These are phyloP conservation scores for Dioszegia hungarica DNA, from an alignment of 768 basidiomycete species.

Conservation along the genomic window DNA sequence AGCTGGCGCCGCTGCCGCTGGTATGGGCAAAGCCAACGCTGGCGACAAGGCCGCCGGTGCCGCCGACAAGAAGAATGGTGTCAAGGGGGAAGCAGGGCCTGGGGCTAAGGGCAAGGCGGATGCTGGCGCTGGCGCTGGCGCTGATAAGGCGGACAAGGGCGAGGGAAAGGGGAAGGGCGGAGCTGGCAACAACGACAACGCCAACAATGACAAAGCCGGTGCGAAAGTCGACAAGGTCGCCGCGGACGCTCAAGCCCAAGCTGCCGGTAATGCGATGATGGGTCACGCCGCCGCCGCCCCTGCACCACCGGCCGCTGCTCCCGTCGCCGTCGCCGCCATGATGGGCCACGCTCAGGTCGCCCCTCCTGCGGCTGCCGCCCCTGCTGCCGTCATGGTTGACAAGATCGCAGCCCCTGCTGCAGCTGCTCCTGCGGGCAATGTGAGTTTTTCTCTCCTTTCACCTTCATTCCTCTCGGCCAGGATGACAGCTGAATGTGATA, in stretches of 20 bases:
- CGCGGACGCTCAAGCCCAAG: neutral
- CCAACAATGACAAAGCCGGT: neutral
- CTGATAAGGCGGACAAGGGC: neutral
- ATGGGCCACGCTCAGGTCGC: neutral
- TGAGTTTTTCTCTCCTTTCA: too few species aligned
- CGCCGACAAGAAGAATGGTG: too few species aligned
- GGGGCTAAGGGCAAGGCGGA: neutral
- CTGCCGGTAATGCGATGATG: neutral
- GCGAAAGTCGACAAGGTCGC: constrained; percentile 11
- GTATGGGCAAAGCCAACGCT: too few species aligned
- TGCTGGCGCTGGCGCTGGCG: neutral
- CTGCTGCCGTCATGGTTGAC: neutral
- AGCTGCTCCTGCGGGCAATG: neutral
- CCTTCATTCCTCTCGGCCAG: too few species aligned
- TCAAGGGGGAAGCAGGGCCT: neutral
- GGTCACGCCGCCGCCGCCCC: neutral
- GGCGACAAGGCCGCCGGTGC: neutral
- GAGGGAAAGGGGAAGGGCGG: neutral
- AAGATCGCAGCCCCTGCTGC: neutral
- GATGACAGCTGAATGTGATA: too few species aligned
- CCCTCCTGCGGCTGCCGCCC: neutral
- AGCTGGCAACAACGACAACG: constrained; percentile 10
- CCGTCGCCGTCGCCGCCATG: neutral
- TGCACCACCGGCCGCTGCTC: constrained; percentile 1
- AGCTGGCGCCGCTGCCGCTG: neutral